Base-by-base conservation (phyloP, 805 yeast genomes). In the Suhomyces sp. region DNA sequence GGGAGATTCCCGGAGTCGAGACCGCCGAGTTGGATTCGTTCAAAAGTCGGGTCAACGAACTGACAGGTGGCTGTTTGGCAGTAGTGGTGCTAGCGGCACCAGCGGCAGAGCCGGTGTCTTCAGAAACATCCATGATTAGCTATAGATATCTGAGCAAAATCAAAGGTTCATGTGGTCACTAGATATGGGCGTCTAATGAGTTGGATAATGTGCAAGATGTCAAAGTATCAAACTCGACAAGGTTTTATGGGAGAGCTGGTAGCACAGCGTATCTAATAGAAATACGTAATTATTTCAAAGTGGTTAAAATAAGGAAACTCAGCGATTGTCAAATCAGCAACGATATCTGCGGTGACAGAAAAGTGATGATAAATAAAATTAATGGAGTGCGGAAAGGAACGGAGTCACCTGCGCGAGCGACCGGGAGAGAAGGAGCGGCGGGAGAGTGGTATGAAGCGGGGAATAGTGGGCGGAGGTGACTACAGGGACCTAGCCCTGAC, bases 31-130 rank as follows among this genome's bases (percentile, higher is more conserved):
- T 63, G 31, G 71, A 67, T 48, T 71, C 75, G 51, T 68, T 68
- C 54, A 72, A 60, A 15, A 72, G 67, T 48, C 72, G 59, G n/a
- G 76, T 72, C 57, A 72, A 65, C 19, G 75, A 67, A 49, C 69
- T 63, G 41, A 71, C 62, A 29, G 75, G 72, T 2, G 29, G 44
- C 55, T 62, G 49, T 17, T 47, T 47, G 43, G 48, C 31, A 12
- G 40, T 12, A 24, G 46, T 39, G 31, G 31, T 27, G 31, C 31
- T n/a, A 27, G 31, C n/a, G 31, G 31, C 31, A 27, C 40, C 40
- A 15, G 40, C 22, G 47, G 47, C 24, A 25, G 40, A 12, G 29
- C 31, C 43, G 17, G 43, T 12, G 15, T 25, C 20, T 24, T 47
- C 50, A 15, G 35, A 40, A 19, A 25, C 12, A 33, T 47, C 50